These are phyloP conservation scores for Globisporangium recalcitrans DNA, from an alignment of 352 stramenopile genomes.

Conservation along the genomic window DNA sequence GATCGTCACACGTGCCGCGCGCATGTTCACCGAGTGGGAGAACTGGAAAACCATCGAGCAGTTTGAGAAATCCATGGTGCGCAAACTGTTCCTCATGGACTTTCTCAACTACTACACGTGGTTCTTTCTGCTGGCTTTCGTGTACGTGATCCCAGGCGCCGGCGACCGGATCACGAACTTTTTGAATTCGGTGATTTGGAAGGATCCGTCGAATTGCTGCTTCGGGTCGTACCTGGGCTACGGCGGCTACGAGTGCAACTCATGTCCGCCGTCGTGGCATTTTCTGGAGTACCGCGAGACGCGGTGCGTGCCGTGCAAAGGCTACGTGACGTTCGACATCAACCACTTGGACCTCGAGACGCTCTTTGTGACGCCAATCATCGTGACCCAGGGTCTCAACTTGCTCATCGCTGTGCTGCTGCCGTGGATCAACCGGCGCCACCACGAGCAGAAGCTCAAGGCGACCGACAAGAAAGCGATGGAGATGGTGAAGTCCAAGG, in stretches of 20 bases:
- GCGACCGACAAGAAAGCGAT: slow-evolving; percentile 53
- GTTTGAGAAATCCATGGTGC: slow-evolving; percentile 73
- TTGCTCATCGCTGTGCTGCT: slow-evolving; percentile 65
- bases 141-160: slow-evolving; percentile 77
- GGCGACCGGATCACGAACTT: slow-evolving; percentile 80
- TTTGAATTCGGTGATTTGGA: slow-evolving; percentile 69
- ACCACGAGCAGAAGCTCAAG: slow-evolving; percentile 59
- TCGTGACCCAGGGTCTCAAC: slow-evolving; percentile 74
- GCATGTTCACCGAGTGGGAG: slow-evolving; percentile 76
- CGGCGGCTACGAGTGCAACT: slow-evolving; percentile 36
- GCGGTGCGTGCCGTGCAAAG: slow-evolving; percentile 57
- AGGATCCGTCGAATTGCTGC: slow-evolving; percentile 76
- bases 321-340: slow-evolving; percentile 81
- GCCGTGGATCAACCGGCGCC: slow-evolving; percentile 67
- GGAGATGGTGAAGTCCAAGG: slow-evolving; percentile 61
- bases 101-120: slow-evolving; percentile 89
- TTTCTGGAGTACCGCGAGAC: slow-evolving; percentile 26
- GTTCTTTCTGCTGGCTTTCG: slow-evolving; percentile 84
- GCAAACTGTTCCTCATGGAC: slow-evolving; percentile 82
- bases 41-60: slow-evolving; percentile 85
- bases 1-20: slow-evolving; percentile 64
- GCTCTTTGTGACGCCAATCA: slow-evolving; percentile 79
- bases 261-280: slow-evolving; percentile 66
- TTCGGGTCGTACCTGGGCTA: slow-evolving; percentile 71
- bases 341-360: slow-evolving; percentile 76